Evolutionary conservation across 768 basidiomycete genomes (phyloP).

Genomic region (Leccinum aurantiacum): DNA sequence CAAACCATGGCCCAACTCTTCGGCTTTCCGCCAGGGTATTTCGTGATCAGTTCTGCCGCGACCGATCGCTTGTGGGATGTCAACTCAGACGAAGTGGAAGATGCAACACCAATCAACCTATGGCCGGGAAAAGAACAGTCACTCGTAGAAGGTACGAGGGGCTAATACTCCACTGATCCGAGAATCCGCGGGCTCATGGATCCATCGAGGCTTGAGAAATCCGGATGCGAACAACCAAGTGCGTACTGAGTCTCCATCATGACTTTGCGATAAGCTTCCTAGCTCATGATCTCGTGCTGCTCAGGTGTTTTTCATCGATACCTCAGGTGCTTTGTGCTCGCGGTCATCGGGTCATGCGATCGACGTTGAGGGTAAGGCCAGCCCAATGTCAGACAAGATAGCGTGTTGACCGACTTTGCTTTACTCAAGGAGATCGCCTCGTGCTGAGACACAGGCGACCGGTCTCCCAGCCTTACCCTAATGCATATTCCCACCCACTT

Average conservation of each 20-base stretch:
- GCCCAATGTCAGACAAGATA: neutral
- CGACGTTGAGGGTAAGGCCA: slow-evolving; percentile 65
- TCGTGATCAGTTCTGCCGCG: slow-evolving; percentile 38
- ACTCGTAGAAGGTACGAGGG: slow-evolving; percentile 67
- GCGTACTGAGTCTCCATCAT: slow-evolving; percentile 7
- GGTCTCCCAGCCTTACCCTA: slow-evolving; percentile 74
- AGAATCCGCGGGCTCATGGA: slow-evolving; percentile 14
- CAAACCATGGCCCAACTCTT: slow-evolving; percentile 25
- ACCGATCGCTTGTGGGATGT: slow-evolving; percentile 40
- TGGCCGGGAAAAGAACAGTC: slow-evolving; percentile 76
- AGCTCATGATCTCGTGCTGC: neutral
- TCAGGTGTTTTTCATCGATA: slow-evolving; percentile 84
- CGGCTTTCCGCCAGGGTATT: slow-evolving; percentile 41
- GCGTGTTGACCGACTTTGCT: slow-evolving; percentile 9
- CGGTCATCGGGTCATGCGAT: slow-evolving; percentile 79
- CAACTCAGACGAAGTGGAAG: slow-evolving; percentile 32
- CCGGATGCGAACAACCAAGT: slow-evolving; percentile 78
- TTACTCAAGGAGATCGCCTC: slow-evolving; percentile 53
- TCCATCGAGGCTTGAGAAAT: slow-evolving; percentile 55
- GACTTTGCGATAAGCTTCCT: neutral
- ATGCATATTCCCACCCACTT: slow-evolving; percentile 71
- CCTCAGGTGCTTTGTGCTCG: slow-evolving; percentile 73
- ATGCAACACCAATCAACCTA: slow-evolving; percentile 51
- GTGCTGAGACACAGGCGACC: slow-evolving; percentile 79
- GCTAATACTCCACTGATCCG: neutral